Percentiles rank a stretch among this genome's conserved stretches.
Conservation (phyloP, 192 early-diverging fungal species). For the Coemansia sp. region DNA sequence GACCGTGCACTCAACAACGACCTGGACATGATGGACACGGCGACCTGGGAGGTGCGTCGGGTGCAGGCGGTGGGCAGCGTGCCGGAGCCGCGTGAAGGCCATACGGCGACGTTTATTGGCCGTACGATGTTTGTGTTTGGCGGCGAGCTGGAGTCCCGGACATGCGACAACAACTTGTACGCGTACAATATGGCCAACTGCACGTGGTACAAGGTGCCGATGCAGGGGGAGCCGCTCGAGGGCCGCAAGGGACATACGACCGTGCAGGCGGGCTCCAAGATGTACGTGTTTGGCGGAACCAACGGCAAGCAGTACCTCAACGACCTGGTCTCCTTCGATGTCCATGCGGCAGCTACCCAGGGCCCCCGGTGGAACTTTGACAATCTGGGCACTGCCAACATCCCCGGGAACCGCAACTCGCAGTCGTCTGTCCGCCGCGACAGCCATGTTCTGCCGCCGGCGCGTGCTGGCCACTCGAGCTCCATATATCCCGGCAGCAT, state of each 20-base stretch:
- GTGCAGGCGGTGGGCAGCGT: conserved; percentile 29
- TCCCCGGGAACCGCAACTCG: conserved; percentile 7
- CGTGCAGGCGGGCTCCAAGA: conserved; percentile 41
- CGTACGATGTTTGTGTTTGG: conserved; percentile 59
- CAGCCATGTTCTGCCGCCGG: conserved; percentile 18
- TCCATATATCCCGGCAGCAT: conserved; percentile 41
- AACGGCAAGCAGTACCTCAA: conserved; percentile 41
- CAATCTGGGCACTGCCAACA: conserved; percentile 10
- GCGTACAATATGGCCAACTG: conserved; percentile 52
- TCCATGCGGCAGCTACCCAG: conserved; percentile 32
- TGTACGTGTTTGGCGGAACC: conserved; percentile 51
- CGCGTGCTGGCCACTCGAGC: conserved; percentile 50
- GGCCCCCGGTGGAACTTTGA: conserved; percentile 48
- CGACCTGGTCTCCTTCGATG: conserved; percentile 53
- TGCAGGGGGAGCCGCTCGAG: conserved; percentile 33
- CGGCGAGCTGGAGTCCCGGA: conserved; percentile 34
- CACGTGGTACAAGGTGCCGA: conserved; percentile 55
- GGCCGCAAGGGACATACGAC: conserved; percentile 53
- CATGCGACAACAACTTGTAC: conserved; percentile 49
- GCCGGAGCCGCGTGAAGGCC: conserved; percentile 47
- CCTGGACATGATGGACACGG: conserved; percentile 40
- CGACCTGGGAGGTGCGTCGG: conserved; percentile 33
- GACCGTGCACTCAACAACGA: conserved; percentile 40
- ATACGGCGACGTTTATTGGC: conserved; percentile 51
- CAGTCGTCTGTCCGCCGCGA: conserved; percentile 9